Conservation (phyloP, 2,329 filamentous ascomycete species). For the Neurospora sp. region DNA sequence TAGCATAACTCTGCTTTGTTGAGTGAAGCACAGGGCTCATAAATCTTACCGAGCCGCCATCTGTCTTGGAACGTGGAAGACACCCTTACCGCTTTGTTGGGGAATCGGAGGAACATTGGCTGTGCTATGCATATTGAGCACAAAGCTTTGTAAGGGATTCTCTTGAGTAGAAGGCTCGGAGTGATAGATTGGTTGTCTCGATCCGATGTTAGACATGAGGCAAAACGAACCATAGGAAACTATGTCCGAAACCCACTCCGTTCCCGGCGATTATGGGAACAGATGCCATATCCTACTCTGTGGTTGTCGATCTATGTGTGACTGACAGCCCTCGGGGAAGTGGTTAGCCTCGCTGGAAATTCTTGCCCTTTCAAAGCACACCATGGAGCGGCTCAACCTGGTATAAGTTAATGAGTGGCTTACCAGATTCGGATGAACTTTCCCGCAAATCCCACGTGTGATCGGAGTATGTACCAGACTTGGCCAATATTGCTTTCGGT, state of each 20-base stretch:
- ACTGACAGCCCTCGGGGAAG: neutral
- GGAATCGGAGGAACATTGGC: neutral
- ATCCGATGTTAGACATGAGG: neutral
- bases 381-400: neutral
- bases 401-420: neutral
- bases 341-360: neutral
- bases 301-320: neutral
- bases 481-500: neutral
- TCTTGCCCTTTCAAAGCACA: neutral
- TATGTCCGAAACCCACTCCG: neutral
- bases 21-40: neutral
- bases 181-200: neutral
- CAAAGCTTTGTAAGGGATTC: neutral
- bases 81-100: neutral
- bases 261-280: neutral
- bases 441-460: neutral
- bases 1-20: neutral
- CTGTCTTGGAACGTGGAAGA: neutral
- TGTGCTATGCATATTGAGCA: neutral
- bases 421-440: neutral
- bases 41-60: neutral
- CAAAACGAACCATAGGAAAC: neutral
- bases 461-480: neutral
- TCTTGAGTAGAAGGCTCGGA: neutral
- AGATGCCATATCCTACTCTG: neutral